Base-by-base conservation (phyloP, 176 grass and related monocot genomes). In the Bonia amplexicaulis region DNA sequence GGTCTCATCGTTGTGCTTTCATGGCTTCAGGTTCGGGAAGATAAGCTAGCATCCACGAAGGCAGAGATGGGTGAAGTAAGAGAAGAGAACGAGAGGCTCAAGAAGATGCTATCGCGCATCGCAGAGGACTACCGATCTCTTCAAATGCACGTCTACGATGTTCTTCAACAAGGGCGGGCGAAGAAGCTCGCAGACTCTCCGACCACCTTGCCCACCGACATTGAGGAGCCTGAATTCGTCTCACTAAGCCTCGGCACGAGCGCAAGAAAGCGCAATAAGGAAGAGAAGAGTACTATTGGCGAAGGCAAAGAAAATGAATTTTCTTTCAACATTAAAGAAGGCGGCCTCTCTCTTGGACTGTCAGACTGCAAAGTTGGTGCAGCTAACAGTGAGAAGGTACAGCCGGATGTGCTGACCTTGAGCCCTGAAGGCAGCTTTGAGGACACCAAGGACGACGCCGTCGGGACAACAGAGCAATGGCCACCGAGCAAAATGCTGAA, bases 71-170 rank as follows among this genome's bases (percentile, higher is more conserved):
- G 62, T 64, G 87, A 90, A 86, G 89, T 90, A 54, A 90, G 82
- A 82, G 86, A 95, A 92, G 93, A 98, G 83, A 98, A 98, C 37
- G 69, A 95, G 82, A 91, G 76, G 90, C 74, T 98, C 58, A 98
- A 92, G 78, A 87, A 25, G 51, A 73, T 80, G 12, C 39, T 98
- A 71, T 86, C 93, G 25, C 71, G 49, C 9, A 79, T 95, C 44
- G 80, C 47, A 12, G 85, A 92, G 14, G 91, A 92, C 31, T 93
- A 98, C 82, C 82, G 73, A 3, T 98, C 91, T 53, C 95, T 97
- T 27, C 89, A 90, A 10, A 80, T 54, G 69, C 82, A 95, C 26
- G 91, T 89, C 82, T 76, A 84, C 15, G 87, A 87, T 3, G 69
- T 92, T 69, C 31, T 85, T 77, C 84, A 92, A 20, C 79, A 92